Evolutionary conservation across 345 rosid genomes (phyloP).

Genomic region (Pugionium dolabratum): DNA sequence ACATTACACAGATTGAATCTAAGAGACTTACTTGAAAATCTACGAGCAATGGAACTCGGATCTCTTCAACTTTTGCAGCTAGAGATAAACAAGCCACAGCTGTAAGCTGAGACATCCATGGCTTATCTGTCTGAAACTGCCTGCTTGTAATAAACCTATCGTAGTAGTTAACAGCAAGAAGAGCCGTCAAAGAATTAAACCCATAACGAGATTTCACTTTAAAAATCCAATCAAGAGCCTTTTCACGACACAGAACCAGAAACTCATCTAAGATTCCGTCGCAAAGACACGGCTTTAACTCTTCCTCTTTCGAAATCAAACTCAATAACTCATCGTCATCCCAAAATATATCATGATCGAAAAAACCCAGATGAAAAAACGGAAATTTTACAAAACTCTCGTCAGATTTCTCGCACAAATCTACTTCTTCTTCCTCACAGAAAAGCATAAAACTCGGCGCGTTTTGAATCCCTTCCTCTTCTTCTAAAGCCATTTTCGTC

Average conservation of each 20-base stretch:
- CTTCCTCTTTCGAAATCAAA: constrained; percentile 62
- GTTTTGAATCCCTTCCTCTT: constrained; percentile 39
- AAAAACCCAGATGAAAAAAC: constrained; percentile 42
- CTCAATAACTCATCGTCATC: constrained; percentile 59
- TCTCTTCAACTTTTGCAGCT: constrained; percentile 95
- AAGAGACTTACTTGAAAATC: constrained; percentile 71
- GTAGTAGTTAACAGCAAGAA: constrained; percentile 84
- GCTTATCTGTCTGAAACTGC: constrained; percentile 69
- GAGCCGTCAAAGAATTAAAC: constrained; percentile 66
- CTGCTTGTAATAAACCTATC: constrained; percentile 75
- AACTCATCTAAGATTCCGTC: constrained; percentile 38
- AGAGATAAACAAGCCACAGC: constrained; percentile 87
- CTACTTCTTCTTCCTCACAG: constrained; percentile 70
- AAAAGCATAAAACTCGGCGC: constrained; percentile 49
- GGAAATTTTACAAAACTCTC: constrained; percentile 29
- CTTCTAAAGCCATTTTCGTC: constrained; percentile 67
- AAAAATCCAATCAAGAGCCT: constrained; percentile 76
- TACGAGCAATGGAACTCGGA: constrained; percentile 77
- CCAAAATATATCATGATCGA: constrained; percentile 60
- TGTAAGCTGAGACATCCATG: constrained; percentile 92
- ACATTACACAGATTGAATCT: constrained; percentile 24
- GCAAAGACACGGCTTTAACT: constrained; percentile 41
- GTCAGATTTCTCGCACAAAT: constrained; percentile 34
- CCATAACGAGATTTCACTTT: constrained; percentile 65
- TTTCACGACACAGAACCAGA: constrained; percentile 46